Evolutionary conservation across 192 early-diverging fungal species (phyloP), one percentile per base, ranked within the genome.

Genomic region (Chytriomyces hyalinus): DNA sequence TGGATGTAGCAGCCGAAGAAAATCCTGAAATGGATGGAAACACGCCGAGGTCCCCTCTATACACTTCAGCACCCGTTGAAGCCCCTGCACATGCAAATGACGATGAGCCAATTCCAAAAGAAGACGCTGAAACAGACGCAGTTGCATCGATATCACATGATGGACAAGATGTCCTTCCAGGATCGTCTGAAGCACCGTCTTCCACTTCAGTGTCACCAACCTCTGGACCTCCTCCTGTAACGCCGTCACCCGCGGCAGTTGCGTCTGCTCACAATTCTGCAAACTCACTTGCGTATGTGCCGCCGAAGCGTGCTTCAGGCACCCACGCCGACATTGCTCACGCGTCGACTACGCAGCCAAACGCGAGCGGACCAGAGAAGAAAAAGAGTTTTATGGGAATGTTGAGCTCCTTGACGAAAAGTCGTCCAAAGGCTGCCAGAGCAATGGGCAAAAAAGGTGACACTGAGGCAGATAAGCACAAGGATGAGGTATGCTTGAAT

Each of bases 391-490:
- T 87, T 22, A 76, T 78, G 49, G 74, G 76, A 45, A 85, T 87
- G 81, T 76, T 87, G n/a, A 81, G 75, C 63, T 71, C 73, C 57
- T 45, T 87, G 28, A 87, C 86, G 24, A 87, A 87, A 61, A 68
- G 74, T 22, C 65, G 86, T 4, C 86, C 86, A 43, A 87, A 87
- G 70, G 77, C 72, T 50, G 75, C 36, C 28, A 71, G 81, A 53
- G 77, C 61, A 47, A 71, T 57, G n/a, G 15, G 28, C 26, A 77
- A 75, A n/a, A 72, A 75, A 0, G 78, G 67, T 6, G 75, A 70
- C 7, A 65, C 22, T 24, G 61, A 15, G 60, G 10, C n/a, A 45
- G 15, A 22, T 0, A 8, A 22, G 60, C 61, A 49, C n/a, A 36
- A 36, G 36, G 36, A 36, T 36, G 36, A 36, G 36, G 36, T 36